These are phyloP conservation scores for Carpinus viminea DNA, from an alignment of 306 rosid species.

Conservation along the genomic window DNA sequence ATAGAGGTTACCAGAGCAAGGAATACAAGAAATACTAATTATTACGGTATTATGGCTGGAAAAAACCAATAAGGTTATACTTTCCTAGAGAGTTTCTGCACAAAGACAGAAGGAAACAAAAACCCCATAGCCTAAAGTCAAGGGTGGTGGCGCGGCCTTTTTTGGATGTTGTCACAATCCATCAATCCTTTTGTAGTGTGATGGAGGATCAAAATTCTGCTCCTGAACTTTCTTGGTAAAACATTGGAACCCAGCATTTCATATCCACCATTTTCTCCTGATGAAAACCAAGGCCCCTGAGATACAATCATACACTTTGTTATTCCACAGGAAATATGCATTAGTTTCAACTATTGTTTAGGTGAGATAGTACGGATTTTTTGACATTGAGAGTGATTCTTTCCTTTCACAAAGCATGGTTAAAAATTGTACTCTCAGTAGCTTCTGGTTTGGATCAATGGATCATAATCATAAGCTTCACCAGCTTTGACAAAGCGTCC, in stretches of 20 bases:
- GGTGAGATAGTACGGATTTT: constrained; percentile 33
- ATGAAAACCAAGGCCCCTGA: constrained; percentile 55
- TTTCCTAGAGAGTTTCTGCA: constrained; percentile 35
- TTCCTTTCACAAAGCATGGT: constrained; percentile 52
- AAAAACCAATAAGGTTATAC: constrained; percentile 36
- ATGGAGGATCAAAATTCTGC: constrained; percentile 36
- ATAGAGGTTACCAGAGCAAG: neutral
- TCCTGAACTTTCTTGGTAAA: constrained; percentile 34
- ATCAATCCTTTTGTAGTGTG: constrained; percentile 26
- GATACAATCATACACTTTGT: constrained; percentile 59
- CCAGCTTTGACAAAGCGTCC: constrained; percentile 98
- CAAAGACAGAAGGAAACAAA: constrained; percentile 31
- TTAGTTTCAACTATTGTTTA: constrained; percentile 40
- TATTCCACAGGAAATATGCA: constrained; percentile 45
- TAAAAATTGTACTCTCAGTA: constrained; percentile 64
- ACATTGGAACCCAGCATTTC: constrained; percentile 35
- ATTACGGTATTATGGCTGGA: constrained; percentile 27
- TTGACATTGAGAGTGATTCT: constrained; percentile 43
- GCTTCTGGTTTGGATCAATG: constrained; percentile 85
- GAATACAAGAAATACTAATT: neutral
- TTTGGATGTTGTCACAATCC: constrained; percentile 26
- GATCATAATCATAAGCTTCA: constrained; percentile 84
- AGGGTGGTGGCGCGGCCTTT: constrained; percentile 12
- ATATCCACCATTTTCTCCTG: constrained; percentile 39
- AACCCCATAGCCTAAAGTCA: constrained; percentile 30